Conservation (phyloP, 2,329 filamentous ascomycete species). For the Colletotrichum caudatum region DNA sequence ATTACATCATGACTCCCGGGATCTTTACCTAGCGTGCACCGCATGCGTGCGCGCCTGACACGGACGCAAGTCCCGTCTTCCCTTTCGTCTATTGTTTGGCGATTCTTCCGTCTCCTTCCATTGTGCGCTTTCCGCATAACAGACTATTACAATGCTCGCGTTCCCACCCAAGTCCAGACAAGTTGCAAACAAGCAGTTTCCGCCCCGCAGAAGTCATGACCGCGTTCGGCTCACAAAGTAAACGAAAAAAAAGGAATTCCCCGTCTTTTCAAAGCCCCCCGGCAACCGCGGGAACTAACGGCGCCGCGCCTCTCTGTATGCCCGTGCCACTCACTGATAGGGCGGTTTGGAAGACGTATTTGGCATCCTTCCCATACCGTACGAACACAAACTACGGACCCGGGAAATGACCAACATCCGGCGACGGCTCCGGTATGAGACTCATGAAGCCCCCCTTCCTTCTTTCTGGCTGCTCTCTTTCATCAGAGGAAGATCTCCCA, state of each 20-base stretch:
- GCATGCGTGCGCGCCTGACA: slow-evolving; percentile 34
- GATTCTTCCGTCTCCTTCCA: neutral
- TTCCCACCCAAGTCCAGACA: slow-evolving; percentile 2
- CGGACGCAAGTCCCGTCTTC: slow-evolving; percentile 1
- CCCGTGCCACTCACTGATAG: neutral
- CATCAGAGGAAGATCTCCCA: slow-evolving; percentile 15
- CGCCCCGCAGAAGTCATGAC: neutral
- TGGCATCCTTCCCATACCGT: neutral
- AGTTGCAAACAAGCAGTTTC: slow-evolving; percentile 26
- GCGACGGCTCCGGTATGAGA: neutral
- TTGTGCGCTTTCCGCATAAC: neutral
- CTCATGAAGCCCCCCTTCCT: neutral
- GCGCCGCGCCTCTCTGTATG: neutral
- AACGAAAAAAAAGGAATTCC: neutral
- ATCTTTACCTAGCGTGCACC: slow-evolving; percentile 10
- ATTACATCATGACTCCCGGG: slow-evolving; percentile 29
- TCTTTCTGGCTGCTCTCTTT: neutral
- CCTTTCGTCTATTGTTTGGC: slow-evolving; percentile 5
- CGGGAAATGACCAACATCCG: slow-evolving; percentile 4
- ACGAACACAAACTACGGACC: neutral
- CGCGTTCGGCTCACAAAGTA: slow-evolving; percentile 4
- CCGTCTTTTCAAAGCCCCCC: neutral
- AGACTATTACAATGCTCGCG: slow-evolving; percentile 11
- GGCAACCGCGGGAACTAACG: slow-evolving; percentile 6
- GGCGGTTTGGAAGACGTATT: neutral